These are phyloP conservation scores for Artomyces pyxidatus DNA, from an alignment of 768 basidiomycete genomes.

Conservation along the genomic window DNA sequence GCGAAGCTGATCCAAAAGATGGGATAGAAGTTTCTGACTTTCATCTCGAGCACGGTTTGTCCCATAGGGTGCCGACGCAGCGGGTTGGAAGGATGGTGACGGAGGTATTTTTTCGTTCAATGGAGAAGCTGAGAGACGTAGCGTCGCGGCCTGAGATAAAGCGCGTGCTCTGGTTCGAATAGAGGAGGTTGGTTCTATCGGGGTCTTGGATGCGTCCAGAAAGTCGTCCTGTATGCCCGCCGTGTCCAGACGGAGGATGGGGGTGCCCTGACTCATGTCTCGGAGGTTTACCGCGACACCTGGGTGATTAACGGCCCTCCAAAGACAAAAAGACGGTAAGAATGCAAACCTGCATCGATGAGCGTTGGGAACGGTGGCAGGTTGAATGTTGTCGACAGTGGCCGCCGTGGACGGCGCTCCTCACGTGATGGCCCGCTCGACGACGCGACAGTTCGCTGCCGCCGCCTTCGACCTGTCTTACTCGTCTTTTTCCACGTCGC, in stretches of 20 bases:
- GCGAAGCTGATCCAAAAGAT: slow-evolving; percentile 57
- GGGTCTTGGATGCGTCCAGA: neutral
- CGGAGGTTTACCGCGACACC: no score
- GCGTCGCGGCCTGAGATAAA: slow-evolving; percentile 20
- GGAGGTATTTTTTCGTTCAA: slow-evolving; percentile 20
- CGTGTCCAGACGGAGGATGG: slow-evolving; percentile 13
- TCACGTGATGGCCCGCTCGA: no score
- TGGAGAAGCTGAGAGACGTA: slow-evolving; percentile 22
- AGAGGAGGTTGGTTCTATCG: slow-evolving; percentile 1
- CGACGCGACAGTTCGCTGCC: no score
- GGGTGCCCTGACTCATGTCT: no score
- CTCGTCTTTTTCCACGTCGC: no score
- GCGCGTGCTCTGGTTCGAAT: slow-evolving; percentile 18
- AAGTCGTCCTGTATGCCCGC: slow-evolving; percentile 2
- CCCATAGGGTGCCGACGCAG: slow-evolving; percentile 20
- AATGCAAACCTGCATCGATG: no score
- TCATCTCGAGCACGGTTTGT: slow-evolving; percentile 43
- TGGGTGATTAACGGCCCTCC: no score
- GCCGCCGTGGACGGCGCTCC: no score
- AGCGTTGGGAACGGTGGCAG: no score
- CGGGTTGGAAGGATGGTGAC: slow-evolving; percentile 15
- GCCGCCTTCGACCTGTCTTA: no score
- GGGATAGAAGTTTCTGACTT: slow-evolving; percentile 59
- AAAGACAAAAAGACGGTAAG: no score
- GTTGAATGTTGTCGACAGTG: no score